Conservation (phyloP, 1,139 yeast species). For the Saccharomyces pastorianus region DNA sequence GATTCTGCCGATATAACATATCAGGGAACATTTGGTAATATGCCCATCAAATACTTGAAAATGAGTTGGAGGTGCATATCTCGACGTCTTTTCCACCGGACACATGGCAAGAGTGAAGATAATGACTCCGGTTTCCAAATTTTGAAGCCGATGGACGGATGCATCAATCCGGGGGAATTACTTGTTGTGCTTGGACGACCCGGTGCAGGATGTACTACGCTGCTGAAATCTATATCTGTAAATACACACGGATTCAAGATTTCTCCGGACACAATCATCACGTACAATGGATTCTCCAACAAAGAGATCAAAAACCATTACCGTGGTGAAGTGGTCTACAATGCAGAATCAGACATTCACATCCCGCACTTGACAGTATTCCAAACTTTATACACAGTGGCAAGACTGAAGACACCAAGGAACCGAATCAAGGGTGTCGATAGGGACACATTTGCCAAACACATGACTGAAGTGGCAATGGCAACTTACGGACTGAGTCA, state of each 20-base stretch:
- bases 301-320: slow-evolving; percentile 39
- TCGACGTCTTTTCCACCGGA: slow-evolving; percentile 14
- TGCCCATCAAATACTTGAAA: slow-evolving; percentile 25
- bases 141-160: slow-evolving; percentile 53
- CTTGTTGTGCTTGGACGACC: slow-evolving; percentile 72
- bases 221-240: slow-evolving; percentile 56
- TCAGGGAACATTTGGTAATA: slow-evolving; percentile 60
- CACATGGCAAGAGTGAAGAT: slow-evolving; percentile 14
- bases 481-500: slow-evolving; percentile 39
- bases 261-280: slow-evolving; percentile 32
- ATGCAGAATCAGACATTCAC: slow-evolving; percentile 42
- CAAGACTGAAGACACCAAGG: slow-evolving; percentile 30
- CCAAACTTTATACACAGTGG: slow-evolving; percentile 34
- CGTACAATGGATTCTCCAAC: slow-evolving; percentile 40
- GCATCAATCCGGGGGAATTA: slow-evolving; percentile 58
- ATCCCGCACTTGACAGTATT: slow-evolving; percentile 42
- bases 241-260: slow-evolving; percentile 61
- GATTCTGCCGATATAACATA: slow-evolving; percentile 67
- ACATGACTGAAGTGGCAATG: slow-evolving; percentile 34
- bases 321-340: slow-evolving; percentile 50
- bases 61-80: slow-evolving; percentile 16
- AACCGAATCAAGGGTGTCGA: slow-evolving; percentile 32
- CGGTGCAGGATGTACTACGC: slow-evolving; percentile 73
- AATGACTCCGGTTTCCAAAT: slow-evolving; percentile 40
- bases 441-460: slow-evolving; percentile 33